phyloP scores from a whole-genome alignment of 2,329 filamentous ascomycete genomes.

The Colletotrichum echinochloae region DNA sequence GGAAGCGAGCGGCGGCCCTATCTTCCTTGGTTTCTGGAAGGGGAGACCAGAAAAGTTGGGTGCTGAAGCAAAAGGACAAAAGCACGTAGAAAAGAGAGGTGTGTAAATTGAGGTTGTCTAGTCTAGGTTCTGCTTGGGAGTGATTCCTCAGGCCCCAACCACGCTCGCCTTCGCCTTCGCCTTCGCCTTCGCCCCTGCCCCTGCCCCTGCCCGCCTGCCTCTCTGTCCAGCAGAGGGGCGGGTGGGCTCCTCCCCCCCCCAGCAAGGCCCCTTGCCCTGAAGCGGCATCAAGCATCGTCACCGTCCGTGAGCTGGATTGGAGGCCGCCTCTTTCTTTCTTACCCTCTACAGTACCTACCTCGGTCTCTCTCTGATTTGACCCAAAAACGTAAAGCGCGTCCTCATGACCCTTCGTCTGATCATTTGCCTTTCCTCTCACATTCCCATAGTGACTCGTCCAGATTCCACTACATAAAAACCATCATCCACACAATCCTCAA shows the following conservation, averaged over 20 bases:
- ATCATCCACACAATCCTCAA: constrained; percentile 18
- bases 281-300: constrained; percentile 39
- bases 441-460: constrained; percentile 21
- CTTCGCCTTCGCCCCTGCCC: neutral
- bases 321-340: constrained; percentile 25
- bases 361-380: constrained; percentile 12
- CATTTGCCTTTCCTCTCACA: constrained; percentile 10
- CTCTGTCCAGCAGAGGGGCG: no score
- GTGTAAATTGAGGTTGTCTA: no score
- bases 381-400: constrained; percentile 33
- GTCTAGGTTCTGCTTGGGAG: no score
- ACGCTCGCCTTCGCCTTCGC: neutral
- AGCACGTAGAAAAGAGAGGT: no score
- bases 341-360: neutral
- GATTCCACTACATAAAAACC: constrained; percentile 28
- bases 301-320: neutral
- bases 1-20: no score
- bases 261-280: constrained; percentile 11
- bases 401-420: constrained; percentile 39
- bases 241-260: constrained; percentile 26
- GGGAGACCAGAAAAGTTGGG: no score
- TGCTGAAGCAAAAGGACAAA: no score
- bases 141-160: no score
- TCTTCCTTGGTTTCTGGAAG: no score
- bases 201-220: neutral